These are phyloP conservation scores for Pyrus hybrid DNA, from an alignment of 331 rosid species.

Conservation along the genomic window DNA sequence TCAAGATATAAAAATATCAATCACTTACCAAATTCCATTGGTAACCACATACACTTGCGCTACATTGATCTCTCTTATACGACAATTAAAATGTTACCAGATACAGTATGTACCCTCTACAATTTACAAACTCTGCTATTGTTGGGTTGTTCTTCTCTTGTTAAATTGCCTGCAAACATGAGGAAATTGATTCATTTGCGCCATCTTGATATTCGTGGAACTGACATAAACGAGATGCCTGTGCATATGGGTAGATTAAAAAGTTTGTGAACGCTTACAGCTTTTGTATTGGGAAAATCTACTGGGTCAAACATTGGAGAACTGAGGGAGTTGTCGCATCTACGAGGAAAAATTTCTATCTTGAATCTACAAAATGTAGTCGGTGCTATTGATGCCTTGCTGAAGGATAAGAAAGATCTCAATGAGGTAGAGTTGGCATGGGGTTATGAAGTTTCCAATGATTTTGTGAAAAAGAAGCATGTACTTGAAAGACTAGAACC, in stretches of 20 bases:
- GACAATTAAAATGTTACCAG: not conserved
- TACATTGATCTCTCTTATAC: not conserved
- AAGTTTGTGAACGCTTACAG: not conserved
- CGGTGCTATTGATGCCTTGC: slow-evolving; percentile 3
- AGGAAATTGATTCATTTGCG: not conserved
- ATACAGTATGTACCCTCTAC: not conserved
- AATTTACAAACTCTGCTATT: not conserved
- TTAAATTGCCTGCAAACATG: not conserved
- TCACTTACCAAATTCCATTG: not conserved
- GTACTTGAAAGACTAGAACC: slow-evolving; percentile 17
- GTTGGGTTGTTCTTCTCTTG: fast-evolving
- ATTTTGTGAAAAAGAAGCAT: not conserved
- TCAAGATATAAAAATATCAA: not conserved
- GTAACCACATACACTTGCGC: not conserved
- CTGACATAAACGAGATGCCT: not conserved
- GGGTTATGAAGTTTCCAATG: not conserved
- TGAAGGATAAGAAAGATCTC: slow-evolving; percentile 4
- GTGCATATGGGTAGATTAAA: not conserved
- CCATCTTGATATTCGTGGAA: not conserved
- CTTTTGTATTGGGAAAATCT: not conserved
- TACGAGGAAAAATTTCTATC: too few relatives aligned
- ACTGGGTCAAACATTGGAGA: not conserved
- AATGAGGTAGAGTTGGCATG: slow-evolving; percentile 1
- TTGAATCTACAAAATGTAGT: slow-evolving; percentile 3
- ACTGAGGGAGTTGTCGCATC: not conserved